Base-by-base conservation (phyloP, 768 basidiomycete species). In the Lactarius akahatsu region DNA sequence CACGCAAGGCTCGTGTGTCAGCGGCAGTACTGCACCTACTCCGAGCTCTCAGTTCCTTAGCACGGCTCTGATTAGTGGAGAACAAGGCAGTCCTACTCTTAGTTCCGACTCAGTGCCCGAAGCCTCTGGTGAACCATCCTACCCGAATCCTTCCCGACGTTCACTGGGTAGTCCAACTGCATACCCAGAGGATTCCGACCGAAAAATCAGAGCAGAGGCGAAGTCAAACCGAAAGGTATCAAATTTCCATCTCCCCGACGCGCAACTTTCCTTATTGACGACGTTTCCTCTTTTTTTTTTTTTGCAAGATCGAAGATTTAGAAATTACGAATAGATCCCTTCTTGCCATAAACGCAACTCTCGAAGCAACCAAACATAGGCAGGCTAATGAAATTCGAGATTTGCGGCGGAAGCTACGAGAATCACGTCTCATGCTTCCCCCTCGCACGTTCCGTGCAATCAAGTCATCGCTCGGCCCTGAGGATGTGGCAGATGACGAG, bases 241-340 rank as follows among this genome's bases (percentile, higher is more conserved):
- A 18, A 23, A 13, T 52, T 52, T 4, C n/a, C 4, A 23, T 36
- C 76, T 72, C 57, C 10, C 20, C 23, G 23, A 58, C 66, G 28
- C 36, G 36, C 47, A 69, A 20, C 47, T 45, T 38, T 32, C 47
- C 57, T 36, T 9, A 60, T 15, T 47, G 59, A 50, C 36, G 47
- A 23, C 4, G n/a, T 50, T 50, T 45, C 28, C 54, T 20, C 65
- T 10, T 45, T 30, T 30, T 30, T 30, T 30, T 30, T 30, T 30
- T n/a, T 45, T n/a, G 30, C 18, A 67, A 96, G 94, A 96, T 96
- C 65, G 91, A 90, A 15, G 94, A 96, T 78, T 81, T 96, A 13
- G 92, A 96, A 76, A 96, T 96, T 72, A 89, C 92, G 7, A 96
- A 94, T 75, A 83, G 85, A 40, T 96, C 94, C 1, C 82, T 96